Conservation (phyloP, 1,284 basidiomycete genomes). For the Meira miltonrushii region DNA sequence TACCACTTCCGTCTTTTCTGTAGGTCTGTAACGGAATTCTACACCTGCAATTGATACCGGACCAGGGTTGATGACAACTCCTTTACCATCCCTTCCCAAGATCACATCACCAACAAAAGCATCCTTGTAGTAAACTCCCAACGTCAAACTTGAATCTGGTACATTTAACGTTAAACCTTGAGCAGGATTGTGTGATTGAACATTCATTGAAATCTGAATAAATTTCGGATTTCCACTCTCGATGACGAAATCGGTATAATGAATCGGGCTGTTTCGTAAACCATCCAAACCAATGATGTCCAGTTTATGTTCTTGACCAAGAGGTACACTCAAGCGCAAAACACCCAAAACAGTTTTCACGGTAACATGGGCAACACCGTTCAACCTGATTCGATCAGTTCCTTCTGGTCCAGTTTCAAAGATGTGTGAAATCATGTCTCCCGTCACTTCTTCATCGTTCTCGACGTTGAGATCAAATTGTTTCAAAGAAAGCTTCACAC, state of each 20-base stretch:
- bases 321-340: slow-evolving; percentile 25
- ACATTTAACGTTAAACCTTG: slow-evolving; percentile 22
- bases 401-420: slow-evolving; percentile 23
- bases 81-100: slow-evolving; percentile 5
- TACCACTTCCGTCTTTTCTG: slow-evolving; percentile 15
- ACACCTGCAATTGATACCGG: slow-evolving; percentile 29
- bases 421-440: slow-evolving; percentile 29
- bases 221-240: slow-evolving; percentile 25
- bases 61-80: slow-evolving; percentile 21
- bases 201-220: slow-evolving; percentile 29
- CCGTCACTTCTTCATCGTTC: slow-evolving; percentile 3
- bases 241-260: slow-evolving; percentile 33
- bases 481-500: slow-evolving; percentile 13
- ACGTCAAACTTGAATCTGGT: slow-evolving; percentile 28
- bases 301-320: slow-evolving; percentile 15
- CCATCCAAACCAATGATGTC: slow-evolving; percentile 11
- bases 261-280: slow-evolving; percentile 24
- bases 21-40: slow-evolving; percentile 34
- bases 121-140: slow-evolving; percentile 32
- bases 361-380: slow-evolving; percentile 23
- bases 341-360: slow-evolving; percentile 26
- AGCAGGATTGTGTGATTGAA: slow-evolving; percentile 39
- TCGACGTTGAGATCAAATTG: slow-evolving; percentile 9
- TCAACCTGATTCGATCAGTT: slow-evolving; percentile 29
- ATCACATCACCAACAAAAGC: slow-evolving; percentile 28